These are phyloP conservation scores for Tephrocybe rancida DNA, from an alignment of 768 basidiomycete species.

Conservation along the genomic window DNA sequence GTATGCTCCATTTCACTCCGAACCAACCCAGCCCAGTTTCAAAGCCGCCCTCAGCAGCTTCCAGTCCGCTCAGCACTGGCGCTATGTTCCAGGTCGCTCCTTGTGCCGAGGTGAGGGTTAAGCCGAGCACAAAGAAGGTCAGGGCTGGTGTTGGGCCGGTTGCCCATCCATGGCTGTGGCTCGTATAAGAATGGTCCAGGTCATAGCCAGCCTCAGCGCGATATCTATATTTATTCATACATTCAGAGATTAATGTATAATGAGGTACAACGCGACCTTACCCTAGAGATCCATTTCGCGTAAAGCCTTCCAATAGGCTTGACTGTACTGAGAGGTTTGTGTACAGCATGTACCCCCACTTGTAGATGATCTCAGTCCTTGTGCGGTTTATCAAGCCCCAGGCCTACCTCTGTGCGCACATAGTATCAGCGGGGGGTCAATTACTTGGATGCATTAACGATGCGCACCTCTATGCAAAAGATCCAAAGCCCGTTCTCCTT, in stretches of 20 bases:
- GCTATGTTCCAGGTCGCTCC: constrained; percentile 45
- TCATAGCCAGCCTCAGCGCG: constrained; percentile 47
- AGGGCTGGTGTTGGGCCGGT: constrained; percentile 51
- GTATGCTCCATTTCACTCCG: constrained; percentile 39
- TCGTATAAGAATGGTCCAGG: constrained; percentile 47
- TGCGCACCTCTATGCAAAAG: constrained; percentile 36
- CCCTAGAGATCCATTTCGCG: constrained; percentile 48
- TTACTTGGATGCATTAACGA: neutral
- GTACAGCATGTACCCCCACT: constrained; percentile 56
- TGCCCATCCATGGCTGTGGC: constrained; percentile 52
- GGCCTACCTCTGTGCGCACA: constrained; percentile 18
- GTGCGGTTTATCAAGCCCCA: neutral
- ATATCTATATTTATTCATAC: constrained; percentile 28
- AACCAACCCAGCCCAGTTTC: constrained; percentile 49
- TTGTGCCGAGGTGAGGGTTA: constrained; percentile 41
- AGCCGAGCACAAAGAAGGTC: constrained; percentile 48
- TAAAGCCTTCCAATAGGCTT: constrained; percentile 49
- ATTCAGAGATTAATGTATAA: neutral
- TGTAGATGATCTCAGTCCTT: neutral
- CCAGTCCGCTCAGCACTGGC: constrained; percentile 43
- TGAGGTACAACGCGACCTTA: constrained; percentile 17
- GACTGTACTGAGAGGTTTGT: constrained; percentile 40
- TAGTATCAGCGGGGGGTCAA: no score
- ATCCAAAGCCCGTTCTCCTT: constrained; percentile 48
- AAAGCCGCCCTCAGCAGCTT: constrained; percentile 45